These are phyloP conservation scores for Corchorus capsularis DNA, from an alignment of 345 rosid species.

Conservation along the genomic window DNA sequence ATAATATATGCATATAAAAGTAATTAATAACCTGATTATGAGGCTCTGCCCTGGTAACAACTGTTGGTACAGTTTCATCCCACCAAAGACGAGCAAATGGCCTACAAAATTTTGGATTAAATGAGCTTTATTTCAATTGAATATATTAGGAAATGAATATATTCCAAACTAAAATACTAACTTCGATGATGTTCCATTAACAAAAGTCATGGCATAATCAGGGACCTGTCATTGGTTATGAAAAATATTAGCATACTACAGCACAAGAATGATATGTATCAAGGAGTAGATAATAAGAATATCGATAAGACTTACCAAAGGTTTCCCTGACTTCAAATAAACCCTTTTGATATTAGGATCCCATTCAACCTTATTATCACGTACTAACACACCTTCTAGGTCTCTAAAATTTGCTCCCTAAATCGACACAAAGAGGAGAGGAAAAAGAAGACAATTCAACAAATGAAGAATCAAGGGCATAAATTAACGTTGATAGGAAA, in stretches of 20 bases:
- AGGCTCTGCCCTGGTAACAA: constrained; percentile 73
- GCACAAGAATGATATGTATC: not conserved
- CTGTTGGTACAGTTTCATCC: constrained; percentile 88
- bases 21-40: constrained; percentile 61
- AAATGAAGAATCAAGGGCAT: not conserved
- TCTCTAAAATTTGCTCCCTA: constrained; percentile 27
- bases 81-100: constrained; percentile 87
- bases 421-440: not conserved
- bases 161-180: constrained; percentile 16
- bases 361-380: constrained; percentile 14
- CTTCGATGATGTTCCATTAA: constrained; percentile 33
- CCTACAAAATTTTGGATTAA: constrained; percentile 29
- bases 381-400: constrained; percentile 10
- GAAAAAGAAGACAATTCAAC: not conserved
- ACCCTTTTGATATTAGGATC: constrained; percentile 20
- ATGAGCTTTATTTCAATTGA: not conserved
- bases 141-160: not conserved
- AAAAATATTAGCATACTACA: not conserved
- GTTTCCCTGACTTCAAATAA: constrained; percentile 19
- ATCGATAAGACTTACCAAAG: constrained; percentile 14
- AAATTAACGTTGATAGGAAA: not conserved
- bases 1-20: not conserved
- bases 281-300: not conserved
- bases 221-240: constrained; percentile 39
- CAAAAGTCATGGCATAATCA: constrained; percentile 48